Evolutionary conservation across 2,329 filamentous ascomycete species (phyloP).

Genomic region (Corynespora cassiicola): DNA sequence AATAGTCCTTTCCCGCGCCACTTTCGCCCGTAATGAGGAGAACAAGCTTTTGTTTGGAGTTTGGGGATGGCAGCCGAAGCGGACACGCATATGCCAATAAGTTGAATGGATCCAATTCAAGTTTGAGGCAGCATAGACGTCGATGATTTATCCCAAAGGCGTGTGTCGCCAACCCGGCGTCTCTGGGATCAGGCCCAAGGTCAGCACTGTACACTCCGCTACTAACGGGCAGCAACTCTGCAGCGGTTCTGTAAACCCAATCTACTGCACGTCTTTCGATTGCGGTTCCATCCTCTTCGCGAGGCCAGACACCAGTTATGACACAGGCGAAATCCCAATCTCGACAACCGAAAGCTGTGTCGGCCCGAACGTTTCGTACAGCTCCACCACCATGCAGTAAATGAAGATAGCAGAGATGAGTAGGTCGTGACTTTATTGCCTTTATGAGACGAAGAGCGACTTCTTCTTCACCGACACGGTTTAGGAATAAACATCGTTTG

Average conservation of each 20-base stretch:
- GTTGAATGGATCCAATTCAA: conserved; percentile 54
- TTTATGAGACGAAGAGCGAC: conserved; percentile 48
- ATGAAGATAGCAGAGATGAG: conserved; percentile 66
- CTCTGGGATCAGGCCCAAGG: conserved; percentile 68
- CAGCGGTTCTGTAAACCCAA: conserved; percentile 65
- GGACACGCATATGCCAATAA: conserved; percentile 65
- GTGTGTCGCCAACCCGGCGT: conserved; percentile 55
- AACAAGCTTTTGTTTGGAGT: conserved; percentile 53
- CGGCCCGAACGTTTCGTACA: conserved; percentile 50
- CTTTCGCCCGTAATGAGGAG: conserved; percentile 64
- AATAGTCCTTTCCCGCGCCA: conserved; percentile 67
- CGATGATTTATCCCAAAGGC: conserved; percentile 65
- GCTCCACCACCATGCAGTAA: conserved; percentile 67
- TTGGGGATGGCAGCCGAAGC: conserved; percentile 45
- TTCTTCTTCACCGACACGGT: conserved; percentile 48
- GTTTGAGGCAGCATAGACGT: conserved; percentile 61
- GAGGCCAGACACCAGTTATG: conserved; percentile 67
- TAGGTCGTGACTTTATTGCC: conserved; percentile 58
- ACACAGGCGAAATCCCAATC: conserved; percentile 71
- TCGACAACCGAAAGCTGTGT: conserved; percentile 68
- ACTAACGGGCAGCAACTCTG: conserved; percentile 57
- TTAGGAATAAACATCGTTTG: conserved; percentile 69
- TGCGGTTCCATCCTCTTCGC: conserved; percentile 57
- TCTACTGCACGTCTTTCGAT: conserved; percentile 45
- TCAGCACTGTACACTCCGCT: conserved; percentile 65